phyloP scores from a whole-genome alignment of 2,329 filamentous ascomycete species.

The Nannizziopsis barbatae region DNA sequence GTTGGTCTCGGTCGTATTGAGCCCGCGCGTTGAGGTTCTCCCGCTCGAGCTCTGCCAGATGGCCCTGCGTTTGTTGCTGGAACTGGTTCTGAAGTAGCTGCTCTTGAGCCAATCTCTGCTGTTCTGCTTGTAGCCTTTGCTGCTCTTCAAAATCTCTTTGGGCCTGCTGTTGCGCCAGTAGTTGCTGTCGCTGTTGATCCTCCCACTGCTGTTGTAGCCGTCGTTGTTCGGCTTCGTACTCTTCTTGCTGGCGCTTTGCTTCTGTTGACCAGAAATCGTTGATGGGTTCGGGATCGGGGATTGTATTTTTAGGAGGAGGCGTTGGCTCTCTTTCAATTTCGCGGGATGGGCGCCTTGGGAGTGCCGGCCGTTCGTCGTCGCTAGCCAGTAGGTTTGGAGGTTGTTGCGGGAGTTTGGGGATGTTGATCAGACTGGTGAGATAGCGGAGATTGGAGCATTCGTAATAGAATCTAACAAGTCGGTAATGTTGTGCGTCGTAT shows the following conservation, averaged over 20 bases:
- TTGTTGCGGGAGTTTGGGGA: slow-evolving; percentile 89
- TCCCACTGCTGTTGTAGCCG: slow-evolving; percentile 80
- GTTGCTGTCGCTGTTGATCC: slow-evolving; percentile 66
- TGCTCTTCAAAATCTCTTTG: slow-evolving; percentile 96
- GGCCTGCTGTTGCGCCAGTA: slow-evolving; percentile 70
- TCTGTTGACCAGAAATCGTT: slow-evolving; percentile 97
- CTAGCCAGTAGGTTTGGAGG: slow-evolving; percentile 80
- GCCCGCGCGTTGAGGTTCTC: slow-evolving; percentile 90
- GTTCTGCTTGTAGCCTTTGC: slow-evolving; percentile 73
- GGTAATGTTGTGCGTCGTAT: slow-evolving; percentile 93
- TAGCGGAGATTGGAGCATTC: slow-evolving; percentile 97
- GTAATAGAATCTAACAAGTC: slow-evolving; percentile 95
- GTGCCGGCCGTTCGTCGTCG: slow-evolving; percentile 68
- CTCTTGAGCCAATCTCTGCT: slow-evolving; percentile 83
- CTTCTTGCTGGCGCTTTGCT: slow-evolving; percentile 77
- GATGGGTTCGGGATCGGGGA: slow-evolving; percentile 79
- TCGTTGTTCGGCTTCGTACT: slow-evolving; percentile 89
- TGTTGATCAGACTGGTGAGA: slow-evolving; percentile 87
- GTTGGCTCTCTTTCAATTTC: slow-evolving; percentile 61
- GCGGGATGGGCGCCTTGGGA: slow-evolving; percentile 62
- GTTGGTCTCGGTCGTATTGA: slow-evolving; percentile 92
- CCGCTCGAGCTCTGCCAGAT: slow-evolving; percentile 86
- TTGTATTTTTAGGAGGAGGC: slow-evolving; percentile 52
- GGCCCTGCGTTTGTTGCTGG: slow-evolving; percentile 86
- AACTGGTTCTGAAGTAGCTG: slow-evolving; percentile 79